Evolutionary conservation across 768 basidiomycete species (phyloP).

Genomic region (Coprinopsis sp.): DNA sequence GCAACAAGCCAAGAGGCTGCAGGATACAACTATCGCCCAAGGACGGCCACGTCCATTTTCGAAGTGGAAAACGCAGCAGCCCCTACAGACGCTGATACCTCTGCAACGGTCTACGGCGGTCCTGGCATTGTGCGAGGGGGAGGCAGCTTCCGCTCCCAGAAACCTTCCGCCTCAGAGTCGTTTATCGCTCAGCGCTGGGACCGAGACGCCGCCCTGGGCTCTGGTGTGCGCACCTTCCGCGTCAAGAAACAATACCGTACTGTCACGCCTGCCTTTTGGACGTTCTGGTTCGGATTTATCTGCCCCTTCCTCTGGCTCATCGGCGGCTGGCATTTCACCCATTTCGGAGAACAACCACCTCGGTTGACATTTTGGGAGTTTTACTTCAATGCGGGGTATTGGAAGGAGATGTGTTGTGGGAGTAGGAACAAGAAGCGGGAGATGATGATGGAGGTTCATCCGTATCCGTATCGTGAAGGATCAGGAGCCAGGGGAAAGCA

Average conservation of each 20-base stretch:
- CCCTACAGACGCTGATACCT: too few species aligned
- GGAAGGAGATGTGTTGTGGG: conserved; percentile 30
- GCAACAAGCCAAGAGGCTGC: too few species aligned
- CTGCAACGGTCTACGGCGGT: too few species aligned
- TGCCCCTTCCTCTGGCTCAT: conserved; percentile 74
- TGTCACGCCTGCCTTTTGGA: conserved; percentile 45
- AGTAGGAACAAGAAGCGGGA: conserved; percentile 11
- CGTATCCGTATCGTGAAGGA: too few species aligned
- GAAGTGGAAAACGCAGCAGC: too few species aligned
- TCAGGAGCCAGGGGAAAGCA: conserved; percentile 20
- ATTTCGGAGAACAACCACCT: conserved; percentile 43
- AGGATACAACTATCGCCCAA: too few species aligned
- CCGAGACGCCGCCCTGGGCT: conserved; percentile 34
- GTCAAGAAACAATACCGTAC: conserved; percentile 27
- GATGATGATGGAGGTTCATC: too few species aligned
- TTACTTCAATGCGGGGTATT: conserved; percentile 35
- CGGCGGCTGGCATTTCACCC: conserved; percentile 66
- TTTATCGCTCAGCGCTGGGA: conserved; percentile 52
- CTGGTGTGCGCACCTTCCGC: conserved; percentile 26
- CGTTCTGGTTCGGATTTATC: conserved; percentile 75
- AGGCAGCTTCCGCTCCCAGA: conserved; percentile 6
- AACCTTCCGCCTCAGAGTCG: conserved; percentile 39
- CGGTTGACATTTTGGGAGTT: conserved; percentile 42
- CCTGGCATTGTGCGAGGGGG: too few species aligned
- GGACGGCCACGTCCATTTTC: too few species aligned